Evolutionary conservation across 257 asterid genomes (phyloP), one percentile per base, ranked within the genome.

Genomic region (Leptodermis oblonga): DNA sequence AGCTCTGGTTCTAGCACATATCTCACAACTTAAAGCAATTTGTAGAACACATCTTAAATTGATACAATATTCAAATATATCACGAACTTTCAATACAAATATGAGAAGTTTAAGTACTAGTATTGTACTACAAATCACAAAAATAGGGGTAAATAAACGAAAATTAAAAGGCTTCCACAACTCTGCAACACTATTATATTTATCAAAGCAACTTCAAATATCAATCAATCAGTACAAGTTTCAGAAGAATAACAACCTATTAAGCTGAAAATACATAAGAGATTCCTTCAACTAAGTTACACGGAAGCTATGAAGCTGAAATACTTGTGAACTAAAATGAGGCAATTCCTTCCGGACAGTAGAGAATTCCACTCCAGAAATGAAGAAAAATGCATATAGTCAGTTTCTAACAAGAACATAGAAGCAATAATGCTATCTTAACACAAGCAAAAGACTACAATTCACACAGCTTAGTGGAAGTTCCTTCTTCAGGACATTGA

Each of bases 21-120:
- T 22, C 37, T 55, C 37, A 23, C 62, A 33, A 52, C 14, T n/a
- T 52, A 51, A 36, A 34, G 71, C 49, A 68, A 36, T 39, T 58
- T 30, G 33, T 51, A 18, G 65, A 28, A 39, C 33, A 52, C 14
- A 52, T 22, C 37, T 22, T 41, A 51, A 52, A 14, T 7, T 20
- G 11, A 25, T 22, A 23, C 14, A 65, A 17, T 22, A 20, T 31
- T 18, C 20, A 66, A 48, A 18, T 11, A 36, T 31, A 20, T 17
- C 60, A 31, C 13, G 45, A 66, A n/a, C 14, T 7, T 10, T 5
- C 4, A 14, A 36, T 45, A 34, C 25, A 3, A 26, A 13, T 23
- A 53, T 0, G 28, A 52, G 56, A 20, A 52, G 1, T n/a, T 5
- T 6, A 52, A 20, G 2, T 48, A 34, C 17, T 30, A 59, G 30